These are phyloP conservation scores for Nakazawaea pomicola DNA, from an alignment of 805 yeast species.

Conservation along the genomic window DNA sequence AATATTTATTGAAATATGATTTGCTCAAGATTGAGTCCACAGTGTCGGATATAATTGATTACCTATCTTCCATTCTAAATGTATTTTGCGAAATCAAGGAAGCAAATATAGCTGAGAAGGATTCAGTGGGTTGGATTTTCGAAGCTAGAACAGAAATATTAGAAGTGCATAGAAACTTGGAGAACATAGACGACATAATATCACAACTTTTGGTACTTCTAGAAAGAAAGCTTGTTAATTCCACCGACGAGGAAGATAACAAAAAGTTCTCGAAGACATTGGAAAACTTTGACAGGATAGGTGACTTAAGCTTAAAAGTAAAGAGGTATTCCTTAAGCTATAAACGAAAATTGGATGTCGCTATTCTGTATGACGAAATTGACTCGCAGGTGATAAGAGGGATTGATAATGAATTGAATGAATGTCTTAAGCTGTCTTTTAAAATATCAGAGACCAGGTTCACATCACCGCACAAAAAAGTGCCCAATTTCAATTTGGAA, in stretches of 20 bases:
- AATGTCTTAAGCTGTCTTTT: slow-evolving; percentile 29
- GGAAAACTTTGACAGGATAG: slow-evolving; percentile 27
- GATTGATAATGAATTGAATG: slow-evolving; percentile 33
- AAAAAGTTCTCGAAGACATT: slow-evolving; percentile 17
- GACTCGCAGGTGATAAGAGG: slow-evolving; percentile 35
- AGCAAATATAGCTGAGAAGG: slow-evolving; percentile 11
- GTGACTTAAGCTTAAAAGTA: slow-evolving; percentile 24
- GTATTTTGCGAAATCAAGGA: slow-evolving; percentile 9
- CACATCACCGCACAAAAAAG: slow-evolving; percentile 36
- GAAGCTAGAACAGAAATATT: slow-evolving; percentile 29
- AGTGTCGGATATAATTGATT: slow-evolving; percentile 23
- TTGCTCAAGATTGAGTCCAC: slow-evolving; percentile 20
- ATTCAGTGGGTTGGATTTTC: slow-evolving; percentile 24
- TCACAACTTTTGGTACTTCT: slow-evolving; percentile 29
- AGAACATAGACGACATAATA: slow-evolving; percentile 29
- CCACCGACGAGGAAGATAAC: slow-evolving; percentile 6
- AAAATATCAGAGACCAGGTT: slow-evolving; percentile 32
- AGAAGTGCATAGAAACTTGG: slow-evolving; percentile 25
- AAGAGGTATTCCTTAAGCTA: slow-evolving; percentile 23
- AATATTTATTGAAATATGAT: slow-evolving; percentile 12
- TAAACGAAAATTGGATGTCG: slow-evolving; percentile 32
- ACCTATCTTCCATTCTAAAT: slow-evolving; percentile 21
- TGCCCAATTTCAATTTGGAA: slow-evolving; percentile 31
- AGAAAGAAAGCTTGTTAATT: slow-evolving; percentile 23
- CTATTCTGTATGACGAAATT: slow-evolving; percentile 41